Conservation (phyloP, 805 yeast genomes). For the Candida andamanensis region DNA sequence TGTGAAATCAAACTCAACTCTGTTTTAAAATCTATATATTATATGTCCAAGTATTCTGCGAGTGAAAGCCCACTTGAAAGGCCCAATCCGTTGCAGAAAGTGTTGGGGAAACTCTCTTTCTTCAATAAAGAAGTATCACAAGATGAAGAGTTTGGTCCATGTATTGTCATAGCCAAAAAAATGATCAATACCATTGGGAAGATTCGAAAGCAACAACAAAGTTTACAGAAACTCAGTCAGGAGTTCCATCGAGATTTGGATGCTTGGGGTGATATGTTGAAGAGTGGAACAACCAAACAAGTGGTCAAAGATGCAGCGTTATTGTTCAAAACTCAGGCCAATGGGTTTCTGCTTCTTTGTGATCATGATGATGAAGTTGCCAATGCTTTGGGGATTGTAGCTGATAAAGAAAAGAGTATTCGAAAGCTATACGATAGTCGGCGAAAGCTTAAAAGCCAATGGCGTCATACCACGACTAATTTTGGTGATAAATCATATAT, state of each 20-base stretch:
- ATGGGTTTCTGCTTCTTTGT: neutral
- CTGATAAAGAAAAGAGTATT: conserved; percentile 10
- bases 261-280: conserved; percentile 6
- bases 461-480: neutral
- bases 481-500: conserved; percentile 9
- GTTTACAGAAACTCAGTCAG: neutral
- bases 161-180: conserved; percentile 1
- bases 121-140: no score
- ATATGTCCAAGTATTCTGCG: no score
- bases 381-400: conserved; percentile 3
- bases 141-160: conserved; percentile 2
- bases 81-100: no score
- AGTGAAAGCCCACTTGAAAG: no score
- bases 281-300: conserved; percentile 3
- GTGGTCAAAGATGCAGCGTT: conserved; percentile 5
- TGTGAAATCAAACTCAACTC: no score
- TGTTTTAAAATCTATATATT: no score
- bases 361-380: conserved; percentile 6
- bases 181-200: neutral
- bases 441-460: neutral
- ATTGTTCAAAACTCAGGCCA: conserved; percentile 4
- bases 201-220: conserved; percentile 1
- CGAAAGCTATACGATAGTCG: conserved; percentile 1
- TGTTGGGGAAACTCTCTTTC: no score
- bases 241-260: conserved; percentile 2